These are phyloP conservation scores for Phalaenopsis aphrodite DNA, from an alignment of 106 monocot species.

Conservation along the genomic window DNA sequence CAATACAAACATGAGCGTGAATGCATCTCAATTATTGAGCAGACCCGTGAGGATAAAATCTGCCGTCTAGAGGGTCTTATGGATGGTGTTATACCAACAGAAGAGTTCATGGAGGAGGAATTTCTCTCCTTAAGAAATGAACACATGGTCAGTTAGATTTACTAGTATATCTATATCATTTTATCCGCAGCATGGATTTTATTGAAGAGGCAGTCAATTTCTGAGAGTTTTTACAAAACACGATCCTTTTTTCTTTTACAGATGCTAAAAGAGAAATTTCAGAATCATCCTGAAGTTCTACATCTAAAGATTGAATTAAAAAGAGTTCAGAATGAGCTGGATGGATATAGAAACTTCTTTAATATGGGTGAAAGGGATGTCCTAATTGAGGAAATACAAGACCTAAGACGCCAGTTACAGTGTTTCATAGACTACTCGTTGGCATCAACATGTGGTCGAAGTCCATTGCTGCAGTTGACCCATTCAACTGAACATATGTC, in stretches of 20 bases:
- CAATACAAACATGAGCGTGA: slow-evolving; percentile 98
- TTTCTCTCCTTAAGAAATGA: slow-evolving; percentile 65
- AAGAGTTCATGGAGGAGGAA: slow-evolving; percentile 91
- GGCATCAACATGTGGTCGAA: slow-evolving; percentile 17
- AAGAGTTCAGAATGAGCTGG: slow-evolving; percentile 75
- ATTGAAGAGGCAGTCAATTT: slow-evolving; percentile 1
- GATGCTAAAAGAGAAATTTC: slow-evolving; percentile 78
- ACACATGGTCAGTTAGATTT: slow-evolving; percentile 53
- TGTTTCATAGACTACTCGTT: slow-evolving; percentile 53
- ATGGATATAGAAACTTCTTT: slow-evolving; percentile 64
- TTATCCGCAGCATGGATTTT: neutral
- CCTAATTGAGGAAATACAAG: slow-evolving; percentile 87
- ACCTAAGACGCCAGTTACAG: slow-evolving; percentile 75
- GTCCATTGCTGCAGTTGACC: slow-evolving; percentile 39
- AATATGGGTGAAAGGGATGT: slow-evolving; percentile 83
- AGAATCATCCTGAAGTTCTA: slow-evolving; percentile 88
- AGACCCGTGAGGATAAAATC: slow-evolving; percentile 79
- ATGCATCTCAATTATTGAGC: slow-evolving; percentile 73
- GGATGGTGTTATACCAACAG: slow-evolving; percentile 82
- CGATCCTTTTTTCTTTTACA: slow-evolving; percentile 19
- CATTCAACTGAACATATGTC: slow-evolving; percentile 17
- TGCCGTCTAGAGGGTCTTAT: slow-evolving; percentile 81
- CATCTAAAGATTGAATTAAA: slow-evolving; percentile 63
- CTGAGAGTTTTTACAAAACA: neutral
- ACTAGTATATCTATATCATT: neutral